Evolutionary conservation across 305 asterid genomes (phyloP), one percentile per base, ranked within the genome.

Genomic region (Striga hermonthica): DNA sequence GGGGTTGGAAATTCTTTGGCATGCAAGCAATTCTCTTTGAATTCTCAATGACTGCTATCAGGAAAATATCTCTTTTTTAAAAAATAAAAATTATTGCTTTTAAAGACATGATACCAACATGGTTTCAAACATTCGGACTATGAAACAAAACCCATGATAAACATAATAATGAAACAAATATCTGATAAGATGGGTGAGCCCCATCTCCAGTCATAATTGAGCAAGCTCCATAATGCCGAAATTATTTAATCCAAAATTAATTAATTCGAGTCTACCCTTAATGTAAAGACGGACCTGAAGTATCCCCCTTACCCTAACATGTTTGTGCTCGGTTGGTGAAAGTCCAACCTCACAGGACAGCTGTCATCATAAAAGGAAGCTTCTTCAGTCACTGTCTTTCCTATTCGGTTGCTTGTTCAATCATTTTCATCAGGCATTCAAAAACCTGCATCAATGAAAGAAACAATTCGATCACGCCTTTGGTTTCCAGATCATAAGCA

Each of bases 361-460:
- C 65, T 41, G 64, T 65, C 57, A 62, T 58, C 59, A 60, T 70
- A 44, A 34, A 38, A 1, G 49, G 74, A 67, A 78, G 75, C 75
- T 74, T 70, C 79, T 60, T 59, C 39, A 67, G 74, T 72, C 66
- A 8, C 65, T 64, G 64, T 76, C 74, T 59, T 16, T 36, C 31
- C 31, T 35, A 59, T 61, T 62, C 63, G 47, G 45, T 36, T 9
- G 31, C 40, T 14, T 50, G 57, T 12, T 35, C 31, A 22, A 2
- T 65, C 62, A 12, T 68, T 67, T 60, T 54, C 56, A 15, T 35
- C 15, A 43, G 4, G 56, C 55, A 63, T 22, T 63, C 13, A 57
- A 57, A 22, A 39, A 62, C 56, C 70, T 64, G 38, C 64, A 59
- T 64, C 66, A 73, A 22, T 69, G 73, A 76, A 47, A 65, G 67